These are phyloP conservation scores for Geotrichum restrictum DNA, from an alignment of 1,139 yeast genomes.

Conservation along the genomic window DNA sequence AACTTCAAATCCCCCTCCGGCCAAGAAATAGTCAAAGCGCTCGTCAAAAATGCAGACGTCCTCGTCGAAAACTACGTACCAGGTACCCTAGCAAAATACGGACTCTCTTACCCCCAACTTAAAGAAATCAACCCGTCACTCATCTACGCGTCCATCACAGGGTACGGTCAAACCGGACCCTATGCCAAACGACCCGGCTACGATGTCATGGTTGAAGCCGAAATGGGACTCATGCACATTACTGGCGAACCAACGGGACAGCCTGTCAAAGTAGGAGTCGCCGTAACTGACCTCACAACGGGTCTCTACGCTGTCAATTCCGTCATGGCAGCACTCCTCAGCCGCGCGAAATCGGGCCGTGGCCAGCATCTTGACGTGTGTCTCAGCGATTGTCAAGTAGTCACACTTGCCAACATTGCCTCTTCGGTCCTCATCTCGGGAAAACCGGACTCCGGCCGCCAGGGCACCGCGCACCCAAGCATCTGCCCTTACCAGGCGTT, in stretches of 20 bases:
- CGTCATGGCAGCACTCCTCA: constrained; percentile 41
- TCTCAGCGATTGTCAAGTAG: constrained; percentile 42
- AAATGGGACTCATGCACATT: constrained; percentile 46
- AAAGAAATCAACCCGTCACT: constrained; percentile 32
- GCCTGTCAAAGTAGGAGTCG: constrained; percentile 47
- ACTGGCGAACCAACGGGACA: constrained; percentile 43
- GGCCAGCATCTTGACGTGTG: constrained; percentile 41
- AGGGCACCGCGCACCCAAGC: constrained; percentile 45
- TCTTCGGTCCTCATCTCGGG: constrained; percentile 42
- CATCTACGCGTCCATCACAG: constrained; percentile 43
- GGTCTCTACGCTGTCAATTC: constrained; percentile 43
- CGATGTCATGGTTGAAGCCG: constrained; percentile 48
- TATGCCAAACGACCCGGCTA: constrained; percentile 41
- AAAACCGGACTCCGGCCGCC: constrained; percentile 41
- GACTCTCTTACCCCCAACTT: constrained; percentile 38
- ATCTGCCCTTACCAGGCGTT: constrained; percentile 46
- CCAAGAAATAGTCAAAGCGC: constrained; percentile 34
- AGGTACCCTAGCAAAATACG: constrained; percentile 40
- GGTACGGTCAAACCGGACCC: constrained; percentile 43
- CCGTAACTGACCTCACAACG: constrained; percentile 44
- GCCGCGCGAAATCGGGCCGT: constrained; percentile 34
- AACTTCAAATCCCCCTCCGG: constrained; percentile 40
- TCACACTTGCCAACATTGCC: constrained; percentile 43
- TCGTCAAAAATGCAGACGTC: constrained; percentile 40
- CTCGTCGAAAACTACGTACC: constrained; percentile 44